Evolutionary conservation across 2,329 filamentous ascomycete species (phyloP), one percentile per base, ranked within the genome.

Genomic region (Fonsecaea nubica): DNA sequence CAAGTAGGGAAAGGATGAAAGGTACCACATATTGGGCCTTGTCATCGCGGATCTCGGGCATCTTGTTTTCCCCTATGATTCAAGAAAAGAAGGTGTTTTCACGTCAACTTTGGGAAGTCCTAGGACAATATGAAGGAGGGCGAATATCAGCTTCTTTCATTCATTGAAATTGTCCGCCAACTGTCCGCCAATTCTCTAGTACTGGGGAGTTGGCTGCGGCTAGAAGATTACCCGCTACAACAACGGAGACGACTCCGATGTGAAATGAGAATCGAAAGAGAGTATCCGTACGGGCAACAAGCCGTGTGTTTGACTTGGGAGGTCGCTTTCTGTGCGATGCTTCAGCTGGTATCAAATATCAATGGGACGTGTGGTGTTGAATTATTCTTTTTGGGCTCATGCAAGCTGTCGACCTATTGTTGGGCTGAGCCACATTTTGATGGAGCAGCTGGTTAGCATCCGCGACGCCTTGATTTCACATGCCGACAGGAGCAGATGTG

Each of bases 11-110:
- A 40, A 91, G 83, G 67, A 93, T 90, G 77, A 94, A 95, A 25
- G 90, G 89, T 64, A 93, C 86, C 80, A 90, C 92, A 76, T 92
- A 84, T 64, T 88, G 84, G 53, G 89, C 90, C 78, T 93, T 94
- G 82, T 93, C 91, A 80, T 94, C 91, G 73, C 89, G 74, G 69
- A 92, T 87, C 66, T 80, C 75, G 56, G 81, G 72, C 82, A 85
- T 85, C 32, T 57, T 66, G 56, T 33, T 6, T 32, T 9, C 15
- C 42, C 25, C 7, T 59, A 4, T 25, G 9, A 3, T 9, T 12
- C 9, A 15, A n/a, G 32, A 38, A 50, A 13, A 25, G 25, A 25
- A 25, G 42, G 18, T 1, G 21, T 7, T 18, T 18, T 25, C 38
- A 36, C 25, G 15, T 12, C 13, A n/a, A 50, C 3, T 32, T 30